A percentile compares a stretch with the other conserved stretches of the same genome.
These are phyloP conservation scores for Moricandia arvensis DNA, from an alignment of 345 rosid species.

Conservation along the genomic window DNA sequence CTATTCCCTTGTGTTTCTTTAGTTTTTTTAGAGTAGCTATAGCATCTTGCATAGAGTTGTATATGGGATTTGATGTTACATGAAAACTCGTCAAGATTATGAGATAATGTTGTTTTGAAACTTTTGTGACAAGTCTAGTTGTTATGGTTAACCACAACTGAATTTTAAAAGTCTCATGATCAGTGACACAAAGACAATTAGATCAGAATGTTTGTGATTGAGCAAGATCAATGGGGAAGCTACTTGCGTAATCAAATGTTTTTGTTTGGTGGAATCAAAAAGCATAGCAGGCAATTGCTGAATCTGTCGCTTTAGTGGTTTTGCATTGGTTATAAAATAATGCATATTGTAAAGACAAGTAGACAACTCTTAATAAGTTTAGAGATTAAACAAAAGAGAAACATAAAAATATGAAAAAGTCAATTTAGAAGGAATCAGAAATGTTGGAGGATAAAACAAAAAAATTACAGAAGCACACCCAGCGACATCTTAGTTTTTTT, in stretches of 20 bases:
- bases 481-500: conserved; percentile 21
- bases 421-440: conserved; percentile 23
- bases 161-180: neutral
- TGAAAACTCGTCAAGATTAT: neutral
- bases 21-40: neutral
- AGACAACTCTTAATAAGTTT: neutral
- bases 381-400: neutral
- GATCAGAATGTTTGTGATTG: neutral
- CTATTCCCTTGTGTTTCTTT: neutral
- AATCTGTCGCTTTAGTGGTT: neutral
- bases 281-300: neutral
- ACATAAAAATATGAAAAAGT: neutral
- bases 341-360: neutral
- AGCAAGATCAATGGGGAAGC: neutral
- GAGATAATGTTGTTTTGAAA: neutral
- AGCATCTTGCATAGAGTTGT: neutral
- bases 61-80: neutral
- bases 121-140: neutral
- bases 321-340: neutral
- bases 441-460: conserved; percentile 14
- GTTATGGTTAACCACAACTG: neutral
- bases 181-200: neutral
- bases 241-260: neutral
- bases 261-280: neutral
- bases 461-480: conserved; percentile 33